Base-by-base conservation (phyloP, 2,329 filamentous ascomycete species). In the Exophiala oligosperma region DNA sequence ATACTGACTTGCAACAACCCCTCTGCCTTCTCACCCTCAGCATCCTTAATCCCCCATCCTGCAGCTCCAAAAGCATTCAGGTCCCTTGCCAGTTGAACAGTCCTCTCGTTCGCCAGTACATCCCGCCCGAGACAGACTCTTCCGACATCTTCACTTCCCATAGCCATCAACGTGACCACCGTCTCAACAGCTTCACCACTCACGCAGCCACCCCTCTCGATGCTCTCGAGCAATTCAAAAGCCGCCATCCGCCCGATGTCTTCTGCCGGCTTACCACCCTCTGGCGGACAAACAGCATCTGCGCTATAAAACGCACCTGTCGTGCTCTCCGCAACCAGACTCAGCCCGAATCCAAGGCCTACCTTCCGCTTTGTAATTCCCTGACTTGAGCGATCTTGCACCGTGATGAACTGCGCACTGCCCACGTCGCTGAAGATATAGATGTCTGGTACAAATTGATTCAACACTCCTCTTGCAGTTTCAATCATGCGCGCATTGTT, bases 401-500 rank as follows among this genome's bases (percentile, higher is more conserved):
- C 86, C 2, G 91, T 75, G 2, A 87, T 72, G 21, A 86, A 69
- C 12, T 84, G 83, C 9, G 86, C 84, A 47, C 79, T 77, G 21
- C 83, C 82, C 9, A 87, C 81, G 67, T 88, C 86, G 9, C 84
- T 86, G 73, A 87, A 96, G 64, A 99, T 87, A 72, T 97, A 94
- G 44, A 96, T 93, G 71, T 99, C 94, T 5, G 88, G 85, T 2
- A 90, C 88, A 56, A 99, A 82, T 3, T 86, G 81, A 72, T 99
- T 99, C 48, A 99, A 80, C 9, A 99, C 82, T 49, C 91, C 91
- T 66, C 93, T 83, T 9, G 92, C 92, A 2, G 89, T 85, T 69
- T 96, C 90, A 69, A 97, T 99, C 90, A 97, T 95, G 64, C 94
- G 84, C 62, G 89, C 90, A 72, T 97, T 99, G 73, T 97, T 97